Base-by-base conservation (phyloP, 495 filamentous ascomycete genomes). In the Thermochaetoides thermophila region DNA sequence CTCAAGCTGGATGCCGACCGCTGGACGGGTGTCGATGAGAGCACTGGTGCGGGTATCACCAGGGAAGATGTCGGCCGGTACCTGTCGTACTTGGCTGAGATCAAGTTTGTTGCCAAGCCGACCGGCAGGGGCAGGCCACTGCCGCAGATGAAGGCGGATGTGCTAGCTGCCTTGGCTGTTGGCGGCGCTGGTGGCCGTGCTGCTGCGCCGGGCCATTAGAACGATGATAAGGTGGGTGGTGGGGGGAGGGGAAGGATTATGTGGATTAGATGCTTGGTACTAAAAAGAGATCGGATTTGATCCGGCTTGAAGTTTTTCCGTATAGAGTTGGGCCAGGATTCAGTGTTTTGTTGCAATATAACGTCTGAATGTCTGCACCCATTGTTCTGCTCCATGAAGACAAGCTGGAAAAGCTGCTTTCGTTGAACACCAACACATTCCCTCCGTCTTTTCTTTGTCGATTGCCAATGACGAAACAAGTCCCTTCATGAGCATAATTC, bases 61-160 rank as follows among this genome's bases (percentile, higher is more conserved):
- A 64, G 70, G 37, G 73, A 80, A 39, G 64, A 71, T 29, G 69
- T 89, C 27, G 82, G 81, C 8, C 49, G 69, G 25, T 94, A 85
- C 53, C 50, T 84, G 9, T 63, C 74, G 5, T 93, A 81, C 44
- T 57, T 94, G 23, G 62, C 75, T 7, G 64, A 65, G 27, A 66
- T 76, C 40, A 80, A 77, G 8, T 92, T 91, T 54, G 57, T 95
- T 30, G 60, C 60, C 8, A 32, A 39, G 24, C 78, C 82, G 7
- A 50, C 56, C 0, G 57, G 49, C 9, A 52, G 56, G 27, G 61
- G 67, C 3, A 63, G 60, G 17, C 40, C 57, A 12, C 40, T 78
- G 31, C 73, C 74, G 1, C 42, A 46, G 15, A 51, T 76, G 21
- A 61, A 54, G n/a, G 53, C 62, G 6, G 68, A 67, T 27, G 62